Evolutionary conservation across 441 rosid species (phyloP).

Genomic region (Syzygium syzygioides): DNA sequence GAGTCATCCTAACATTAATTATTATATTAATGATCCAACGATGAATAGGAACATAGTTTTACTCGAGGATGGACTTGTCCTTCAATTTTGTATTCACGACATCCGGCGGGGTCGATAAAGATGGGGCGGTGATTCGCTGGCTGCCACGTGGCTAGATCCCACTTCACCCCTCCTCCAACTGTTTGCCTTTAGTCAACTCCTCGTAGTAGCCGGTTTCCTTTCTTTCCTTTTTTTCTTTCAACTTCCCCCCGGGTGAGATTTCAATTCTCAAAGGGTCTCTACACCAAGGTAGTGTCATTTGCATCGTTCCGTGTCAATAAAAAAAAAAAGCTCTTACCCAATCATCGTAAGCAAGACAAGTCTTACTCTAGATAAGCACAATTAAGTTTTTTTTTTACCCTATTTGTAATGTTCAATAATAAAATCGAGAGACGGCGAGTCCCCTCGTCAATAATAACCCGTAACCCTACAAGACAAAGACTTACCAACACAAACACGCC

Average conservation of each 20-base stretch:
- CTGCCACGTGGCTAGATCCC: background rate
- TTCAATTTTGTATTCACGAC: background rate
- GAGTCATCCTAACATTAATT: background rate
- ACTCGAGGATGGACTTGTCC: background rate
- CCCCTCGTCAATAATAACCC: rapidly evolving
- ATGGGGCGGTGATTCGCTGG: background rate
- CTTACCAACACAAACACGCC: rapidly evolving
- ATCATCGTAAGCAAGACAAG: background rate
- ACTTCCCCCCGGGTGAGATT: background rate
- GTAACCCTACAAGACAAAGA: background rate
- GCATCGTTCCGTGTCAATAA: background rate
- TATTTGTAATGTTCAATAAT: rapidly evolving
- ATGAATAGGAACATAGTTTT: background rate
- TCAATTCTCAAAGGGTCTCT: background rate
- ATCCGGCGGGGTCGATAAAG: background rate
- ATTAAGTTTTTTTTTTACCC: background rate
- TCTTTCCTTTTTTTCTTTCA: background rate
- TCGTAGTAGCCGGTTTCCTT: background rate
- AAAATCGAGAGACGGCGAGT: background rate
- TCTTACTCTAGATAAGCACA: background rate
- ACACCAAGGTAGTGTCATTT: background rate
- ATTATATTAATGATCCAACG: background rate
- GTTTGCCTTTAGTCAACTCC: background rate
- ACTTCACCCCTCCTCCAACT: background rate
- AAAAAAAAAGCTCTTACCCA: too few species aligned